These are phyloP conservation scores for Ophidiomyces ophidiicola DNA, from an alignment of 2,329 filamentous ascomycete genomes.

Conservation along the genomic window DNA sequence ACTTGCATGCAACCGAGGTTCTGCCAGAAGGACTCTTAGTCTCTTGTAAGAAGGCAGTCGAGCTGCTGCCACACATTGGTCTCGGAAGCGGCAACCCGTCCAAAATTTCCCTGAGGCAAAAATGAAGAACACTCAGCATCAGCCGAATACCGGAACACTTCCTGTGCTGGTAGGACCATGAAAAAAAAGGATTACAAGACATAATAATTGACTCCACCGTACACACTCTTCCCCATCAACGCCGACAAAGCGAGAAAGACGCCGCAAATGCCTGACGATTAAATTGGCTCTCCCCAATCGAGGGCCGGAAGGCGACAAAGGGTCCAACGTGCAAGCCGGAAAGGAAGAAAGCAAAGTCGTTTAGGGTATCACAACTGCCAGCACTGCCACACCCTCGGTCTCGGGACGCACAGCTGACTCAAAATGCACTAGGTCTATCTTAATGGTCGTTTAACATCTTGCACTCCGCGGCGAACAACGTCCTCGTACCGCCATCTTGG, in stretches of 20 bases:
- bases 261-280: conserved; percentile 7
- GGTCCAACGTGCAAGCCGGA: no score
- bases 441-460: conserved; percentile 62
- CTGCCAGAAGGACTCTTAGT: neutral
- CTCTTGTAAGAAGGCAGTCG: neutral
- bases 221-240: neutral
- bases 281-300: neutral
- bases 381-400: conserved; percentile 7
- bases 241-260: conserved; percentile 8
- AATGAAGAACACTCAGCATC: no score
- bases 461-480: conserved; percentile 58
- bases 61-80: neutral
- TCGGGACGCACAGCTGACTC: conserved; percentile 3
- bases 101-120: no score
- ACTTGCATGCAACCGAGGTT: conserved; percentile 3
- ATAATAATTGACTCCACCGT: neutral
- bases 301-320: neutral
- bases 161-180: neutral
- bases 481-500: conserved; percentile 71
- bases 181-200: neutral
- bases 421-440: conserved; percentile 37
- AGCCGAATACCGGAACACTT: conserved; percentile 7
- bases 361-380: conserved; percentile 10
- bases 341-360: conserved; percentile 2
- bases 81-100: conserved; percentile 4